A percentile compares a stretch with the other conserved stretches of the same genome.
phyloP scores from a whole-genome alignment of 2,329 filamentous ascomycete species.

The Hymenoscyphus scutula region DNA sequence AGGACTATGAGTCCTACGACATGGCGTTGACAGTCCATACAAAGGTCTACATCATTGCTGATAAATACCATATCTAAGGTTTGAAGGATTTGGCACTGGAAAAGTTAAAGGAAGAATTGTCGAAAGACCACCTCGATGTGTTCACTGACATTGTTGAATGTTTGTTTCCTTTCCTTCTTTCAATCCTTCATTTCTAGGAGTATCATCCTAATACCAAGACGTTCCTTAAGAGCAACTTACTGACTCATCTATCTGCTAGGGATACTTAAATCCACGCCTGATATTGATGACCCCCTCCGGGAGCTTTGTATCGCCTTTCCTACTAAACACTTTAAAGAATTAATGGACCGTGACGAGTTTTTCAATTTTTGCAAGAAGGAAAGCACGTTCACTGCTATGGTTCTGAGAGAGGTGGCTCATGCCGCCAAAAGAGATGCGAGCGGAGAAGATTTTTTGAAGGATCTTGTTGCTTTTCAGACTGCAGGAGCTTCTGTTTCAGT shows the following conservation, averaged over 20 bases:
- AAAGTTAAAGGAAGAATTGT: neutral
- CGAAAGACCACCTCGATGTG: neutral
- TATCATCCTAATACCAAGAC: too few relatives aligned
- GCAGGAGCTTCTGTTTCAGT: too few relatives aligned
- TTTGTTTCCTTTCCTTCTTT: too few relatives aligned
- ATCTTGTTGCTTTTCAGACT: too few relatives aligned
- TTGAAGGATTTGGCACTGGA: neutral
- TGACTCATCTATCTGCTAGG: too few relatives aligned
- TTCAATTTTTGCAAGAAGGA: neutral
- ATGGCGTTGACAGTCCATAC: neutral
- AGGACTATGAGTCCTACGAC: too few relatives aligned
- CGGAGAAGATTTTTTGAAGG: too few relatives aligned
- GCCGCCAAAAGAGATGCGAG: too few relatives aligned
- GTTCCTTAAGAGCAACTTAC: too few relatives aligned
- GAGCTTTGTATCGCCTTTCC: neutral
- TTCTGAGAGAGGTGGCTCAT: too few relatives aligned
- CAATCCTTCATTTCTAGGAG: too few relatives aligned
- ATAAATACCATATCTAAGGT: neutral
- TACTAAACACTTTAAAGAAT: neutral
- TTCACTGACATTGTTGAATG: neutral
- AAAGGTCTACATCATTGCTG: neutral
- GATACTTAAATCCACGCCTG: neutral
- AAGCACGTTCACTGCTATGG: too few relatives aligned
- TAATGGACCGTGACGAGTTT: neutral
- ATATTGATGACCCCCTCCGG: neutral